Evolutionary conservation across 345 rosid genomes (phyloP), one percentile per base, ranked within the genome.

Genomic region (Pistacia vera): DNA sequence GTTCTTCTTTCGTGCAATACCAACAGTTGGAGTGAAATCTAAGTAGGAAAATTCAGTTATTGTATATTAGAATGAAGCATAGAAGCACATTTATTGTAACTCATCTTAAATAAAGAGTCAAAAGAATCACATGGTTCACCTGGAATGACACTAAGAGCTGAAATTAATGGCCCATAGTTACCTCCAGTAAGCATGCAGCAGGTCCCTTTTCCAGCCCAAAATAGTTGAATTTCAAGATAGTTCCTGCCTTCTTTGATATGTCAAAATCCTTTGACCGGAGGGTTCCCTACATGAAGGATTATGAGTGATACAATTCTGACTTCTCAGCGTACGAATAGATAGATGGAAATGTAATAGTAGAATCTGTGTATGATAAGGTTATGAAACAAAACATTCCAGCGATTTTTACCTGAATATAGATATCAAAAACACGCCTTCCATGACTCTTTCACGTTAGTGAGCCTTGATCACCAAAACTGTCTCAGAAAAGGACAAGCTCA

Each of bases 171-270:
- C 64, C 93, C 91, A 75, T 85, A 90, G 51, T 77, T 63, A 28
- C 91, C 90, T 75, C 81, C 78, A 14, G 67, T 69, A 71, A 90
- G 91, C 66, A 74, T 79, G 74, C 88, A 82, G 61, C 87, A 82
- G 6, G 90, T 85, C 65, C 93, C 91, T 68, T 90, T 90, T 61
- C 93, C 93, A 82, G 85, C 93, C 91, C 25, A 90, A 64, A 88
- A 82, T 68, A 90, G 80, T 77, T 86, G 93, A 52, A 90, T 80
- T 81, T 90, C 91, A 4, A 90, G 73, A 78, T 86, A 51, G 80
- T 85, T 90, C 48, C 83, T 46, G 83, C 85, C 70, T 67, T 81
- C 66, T 68, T 77, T 67, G 83, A 55, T 79, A 84, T 79, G 63
- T 81, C 85, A 33, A 84, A 84, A 46, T 74, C 83, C 63, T 56